These are phyloP conservation scores for Dactylella cylindrospora DNA, from an alignment of 2,329 filamentous ascomycete species.

Conservation along the genomic window DNA sequence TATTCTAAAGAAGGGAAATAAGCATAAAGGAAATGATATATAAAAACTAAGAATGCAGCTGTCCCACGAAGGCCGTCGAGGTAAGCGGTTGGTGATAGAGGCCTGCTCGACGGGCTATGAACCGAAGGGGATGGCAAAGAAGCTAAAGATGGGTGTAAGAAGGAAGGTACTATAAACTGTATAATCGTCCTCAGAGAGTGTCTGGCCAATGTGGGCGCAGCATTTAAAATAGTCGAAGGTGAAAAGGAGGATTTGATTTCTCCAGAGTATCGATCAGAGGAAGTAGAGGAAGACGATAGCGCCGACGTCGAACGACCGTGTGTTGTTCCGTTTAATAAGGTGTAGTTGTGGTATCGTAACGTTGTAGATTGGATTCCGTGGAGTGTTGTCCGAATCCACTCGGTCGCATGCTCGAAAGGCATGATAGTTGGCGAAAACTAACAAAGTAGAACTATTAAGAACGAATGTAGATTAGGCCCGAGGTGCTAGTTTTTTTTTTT, in stretches of 20 bases:
- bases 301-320: background rate
- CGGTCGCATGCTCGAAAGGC: conserved; percentile 5
- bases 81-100: conserved; percentile 39
- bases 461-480: too few species aligned
- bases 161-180: conserved; percentile 24
- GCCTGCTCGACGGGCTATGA: background rate
- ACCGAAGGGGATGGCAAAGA: background rate
- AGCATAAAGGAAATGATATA: conserved; percentile 48
- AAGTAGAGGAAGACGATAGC: background rate
- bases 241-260: conserved; percentile 14
- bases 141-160: conserved; percentile 18
- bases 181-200: conserved; percentile 16
- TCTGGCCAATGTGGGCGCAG: conserved; percentile 13
- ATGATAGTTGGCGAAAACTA: conserved; percentile 18
- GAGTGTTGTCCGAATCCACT: conserved; percentile 13
- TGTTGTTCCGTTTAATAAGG: background rate
- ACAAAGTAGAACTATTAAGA: too few species aligned
- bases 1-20: conserved; percentile 48
- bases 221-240: background rate
- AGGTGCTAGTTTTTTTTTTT: too few species aligned
- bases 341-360: conserved; percentile 3
- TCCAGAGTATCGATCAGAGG: too few species aligned
- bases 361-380: conserved; percentile 1
- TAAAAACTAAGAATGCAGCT: conserved; percentile 49
- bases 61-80: conserved; percentile 50